Conservation (phyloP, 345 rosid species). For the Bruguiera parviflora region DNA sequence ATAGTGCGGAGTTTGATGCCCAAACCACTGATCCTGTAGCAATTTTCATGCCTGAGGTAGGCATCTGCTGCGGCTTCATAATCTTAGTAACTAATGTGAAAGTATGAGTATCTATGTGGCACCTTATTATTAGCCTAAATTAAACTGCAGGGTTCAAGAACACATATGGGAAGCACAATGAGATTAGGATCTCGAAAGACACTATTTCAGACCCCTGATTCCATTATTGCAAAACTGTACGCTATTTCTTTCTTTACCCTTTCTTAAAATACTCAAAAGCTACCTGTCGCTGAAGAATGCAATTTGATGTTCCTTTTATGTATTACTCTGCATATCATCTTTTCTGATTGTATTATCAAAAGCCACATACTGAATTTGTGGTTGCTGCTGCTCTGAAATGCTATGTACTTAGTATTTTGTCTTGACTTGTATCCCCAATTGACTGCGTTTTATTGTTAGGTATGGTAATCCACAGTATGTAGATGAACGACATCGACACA, state of each 20-base stretch:
- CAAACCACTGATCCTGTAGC: conserved; percentile 30
- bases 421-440: not conserved
- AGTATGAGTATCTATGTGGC: not conserved
- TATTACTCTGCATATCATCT: conserved; percentile 8
- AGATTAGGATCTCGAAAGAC: conserved; percentile 36
- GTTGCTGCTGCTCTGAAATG: not conserved
- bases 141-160: conserved; percentile 29
- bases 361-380: conserved; percentile 1
- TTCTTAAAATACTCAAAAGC: not conserved
- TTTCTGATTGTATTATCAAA: not conserved
- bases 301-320: not conserved
- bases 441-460: conserved; percentile 14
- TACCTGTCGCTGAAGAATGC: not conserved
- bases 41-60: conserved; percentile 37
- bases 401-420: not conserved
- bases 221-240: conserved; percentile 29
- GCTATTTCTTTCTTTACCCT: conserved; percentile 13
- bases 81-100: not conserved
- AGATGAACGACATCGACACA: conserved; percentile 34
- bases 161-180: conserved; percentile 42
- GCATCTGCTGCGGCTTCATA: not conserved
- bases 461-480: conserved; percentile 22
- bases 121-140: not conserved
- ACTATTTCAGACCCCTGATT: conserved; percentile 30
- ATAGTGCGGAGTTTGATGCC: conserved; percentile 26